Base-by-base conservation (phyloP, 441 rosid species). In the Arabidopsis lyrata region DNA sequence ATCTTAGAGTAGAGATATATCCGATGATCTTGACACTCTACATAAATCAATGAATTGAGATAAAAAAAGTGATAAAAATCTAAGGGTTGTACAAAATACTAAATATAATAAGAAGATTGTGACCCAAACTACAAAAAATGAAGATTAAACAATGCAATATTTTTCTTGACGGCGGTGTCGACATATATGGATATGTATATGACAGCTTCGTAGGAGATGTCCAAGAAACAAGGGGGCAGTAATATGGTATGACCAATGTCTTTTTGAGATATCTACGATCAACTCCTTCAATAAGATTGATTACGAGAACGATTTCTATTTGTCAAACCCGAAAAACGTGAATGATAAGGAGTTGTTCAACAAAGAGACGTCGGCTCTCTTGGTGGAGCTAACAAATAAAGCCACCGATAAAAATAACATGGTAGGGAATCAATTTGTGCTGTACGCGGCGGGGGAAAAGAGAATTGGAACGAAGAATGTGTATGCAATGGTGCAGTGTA, bases 401-500 rank as follows among this genome's bases (percentile, higher is more conserved):
- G 47, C 47, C 16, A 42, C 49, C 7, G 18, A 42, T 44, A 44
- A 44, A 44, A n/a, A n/a, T n/a, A 44, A 44, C 18, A 44, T 44
- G 49, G 6, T 5, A 44, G 16, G 2, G 18, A 44, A 42, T 42
- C 14, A 42, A 14, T 42, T 42, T 42, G 47, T 42, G 16, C 18
- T 44, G 5, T 44, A 44, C 49, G 49, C 49, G 18, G 49, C 49
- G 0, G 64, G 64, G 4, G 49, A 60, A 2, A 38, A 60, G 16
- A 38, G 10, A 0, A 9, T 59, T 1, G 64, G 64, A 3, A 18
- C 32, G 5, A 38, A 59, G 32, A 60, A 20, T 11, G 8, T 60
- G 64, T 60, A 60, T 7, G 64, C 64, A 22, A 60, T 60, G 64
- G 64, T 60, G 8, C 64, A 60, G 4, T 60, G 64, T 22, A 20